Evolutionary conservation across 2,329 filamentous ascomycete species (phyloP).

Genomic region (Aspergillus costaricaensis): DNA sequence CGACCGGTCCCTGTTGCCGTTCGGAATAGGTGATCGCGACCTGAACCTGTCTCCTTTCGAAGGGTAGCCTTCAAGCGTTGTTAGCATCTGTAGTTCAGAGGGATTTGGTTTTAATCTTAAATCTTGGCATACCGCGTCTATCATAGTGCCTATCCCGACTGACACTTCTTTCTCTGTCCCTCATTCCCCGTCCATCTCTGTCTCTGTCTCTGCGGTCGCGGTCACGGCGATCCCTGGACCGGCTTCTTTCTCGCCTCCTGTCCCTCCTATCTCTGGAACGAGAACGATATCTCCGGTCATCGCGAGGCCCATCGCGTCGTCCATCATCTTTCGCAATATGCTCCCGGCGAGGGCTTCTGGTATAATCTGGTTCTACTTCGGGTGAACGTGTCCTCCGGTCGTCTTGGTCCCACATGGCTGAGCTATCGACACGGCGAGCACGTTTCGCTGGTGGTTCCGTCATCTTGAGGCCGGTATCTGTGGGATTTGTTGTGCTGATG

Average conservation of each 20-base stretch:
- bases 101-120: no score
- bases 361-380: conserved; percentile 32
- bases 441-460: conserved; percentile 57
- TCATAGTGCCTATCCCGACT: conserved; percentile 42
- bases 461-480: conserved; percentile 41
- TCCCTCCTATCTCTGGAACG: conserved; percentile 43
- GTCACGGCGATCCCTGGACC: conserved; percentile 44
- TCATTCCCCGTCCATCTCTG: conserved; percentile 40
- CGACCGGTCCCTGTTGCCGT: conserved; percentile 38
- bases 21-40: conserved; percentile 40
- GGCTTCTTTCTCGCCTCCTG: conserved; percentile 45
- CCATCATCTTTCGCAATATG: conserved; percentile 38
- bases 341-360: conserved; percentile 42
- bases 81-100: conserved; percentile 1
- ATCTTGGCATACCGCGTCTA: conserved; percentile 39
- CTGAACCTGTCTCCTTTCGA: conserved; percentile 37
- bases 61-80: conserved; percentile 26
- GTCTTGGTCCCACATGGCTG: conserved; percentile 61
- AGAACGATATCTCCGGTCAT: conserved; percentile 45
- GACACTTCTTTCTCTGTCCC: conserved; percentile 43
- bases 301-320: conserved; percentile 38
- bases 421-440: conserved; percentile 57
- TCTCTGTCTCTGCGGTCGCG: conserved; percentile 39
- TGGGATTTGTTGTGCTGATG: neutral
- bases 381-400: conserved; percentile 32